Evolutionary conservation across 1,139 yeast species (phyloP).

Genomic region (Lodderomyces theae): DNA sequence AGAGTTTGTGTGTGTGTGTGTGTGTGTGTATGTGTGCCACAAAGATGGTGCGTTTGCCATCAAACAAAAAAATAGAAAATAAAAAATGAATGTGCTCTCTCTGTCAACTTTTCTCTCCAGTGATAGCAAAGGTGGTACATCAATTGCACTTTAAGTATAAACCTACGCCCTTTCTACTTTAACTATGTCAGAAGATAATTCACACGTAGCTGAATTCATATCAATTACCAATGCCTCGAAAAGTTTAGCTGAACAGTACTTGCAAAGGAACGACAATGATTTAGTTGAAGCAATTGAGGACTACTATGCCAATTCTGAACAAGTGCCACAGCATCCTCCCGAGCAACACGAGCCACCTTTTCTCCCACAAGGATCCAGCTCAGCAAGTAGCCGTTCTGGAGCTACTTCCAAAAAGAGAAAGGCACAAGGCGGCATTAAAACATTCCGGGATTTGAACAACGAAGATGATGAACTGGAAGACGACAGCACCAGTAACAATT

Average conservation of each 20-base stretch:
- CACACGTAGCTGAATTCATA: constrained; percentile 52
- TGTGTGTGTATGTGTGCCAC: background rate
- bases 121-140: background rate
- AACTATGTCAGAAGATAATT: constrained; percentile 21
- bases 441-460: constrained; percentile 52
- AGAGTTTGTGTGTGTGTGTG: too few relatives aligned
- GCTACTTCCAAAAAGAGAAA: constrained; percentile 1
- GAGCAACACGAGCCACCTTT: constrained; percentile 6
- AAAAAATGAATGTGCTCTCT: too few relatives aligned
- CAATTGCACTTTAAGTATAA: constrained; percentile 1
- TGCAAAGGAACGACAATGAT: constrained; percentile 38
- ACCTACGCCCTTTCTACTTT: background rate
- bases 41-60: constrained; percentile 12
- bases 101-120: background rate
- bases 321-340: constrained; percentile 10
- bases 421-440: constrained; percentile 24
- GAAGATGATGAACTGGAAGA: constrained; percentile 53
- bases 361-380: background rate
- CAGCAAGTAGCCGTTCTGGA: background rate
- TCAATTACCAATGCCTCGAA: constrained; percentile 37
- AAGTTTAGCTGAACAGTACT: constrained; percentile 43
- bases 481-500: constrained; percentile 65
- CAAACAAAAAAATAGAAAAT: constrained; percentile 11
- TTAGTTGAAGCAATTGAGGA: constrained; percentile 44
- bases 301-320: constrained; percentile 27